phyloP scores from a whole-genome alignment of 2,329 filamentous ascomycete species.

The Aspergillus costaricaensis region DNA sequence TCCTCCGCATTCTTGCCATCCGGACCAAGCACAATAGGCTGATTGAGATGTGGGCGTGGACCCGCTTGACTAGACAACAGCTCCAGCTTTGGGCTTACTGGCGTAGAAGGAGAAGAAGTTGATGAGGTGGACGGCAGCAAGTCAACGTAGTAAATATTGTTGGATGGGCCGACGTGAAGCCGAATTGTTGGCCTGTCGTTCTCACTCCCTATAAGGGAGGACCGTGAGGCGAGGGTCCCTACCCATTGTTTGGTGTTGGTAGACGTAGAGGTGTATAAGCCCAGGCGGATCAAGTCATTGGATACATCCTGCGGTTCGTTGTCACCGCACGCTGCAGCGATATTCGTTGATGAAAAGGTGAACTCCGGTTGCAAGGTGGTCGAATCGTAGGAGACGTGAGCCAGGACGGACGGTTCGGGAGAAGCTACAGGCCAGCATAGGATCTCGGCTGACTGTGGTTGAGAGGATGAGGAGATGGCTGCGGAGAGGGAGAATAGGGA shows the following conservation, averaged over 20 bases:
- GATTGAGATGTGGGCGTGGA: conserved; percentile 42
- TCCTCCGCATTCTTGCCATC: conserved; percentile 43
- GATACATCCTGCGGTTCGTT: conserved; percentile 26
- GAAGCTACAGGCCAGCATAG: conserved; percentile 41
- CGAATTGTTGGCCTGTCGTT: conserved; percentile 36
- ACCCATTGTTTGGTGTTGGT: conserved; percentile 42
- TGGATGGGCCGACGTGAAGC: conserved; percentile 41
- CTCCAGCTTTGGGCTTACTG: conserved; percentile 32
- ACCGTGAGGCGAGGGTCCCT: conserved; percentile 42
- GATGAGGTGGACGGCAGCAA: conserved; percentile 30
- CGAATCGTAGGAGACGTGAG: conserved; percentile 46
- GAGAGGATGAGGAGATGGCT: conserved; percentile 19
- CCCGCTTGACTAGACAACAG: conserved; percentile 36
- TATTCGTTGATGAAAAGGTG: conserved; percentile 41
- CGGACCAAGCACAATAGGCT: conserved; percentile 40
- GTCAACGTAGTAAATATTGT: conserved; percentile 45
- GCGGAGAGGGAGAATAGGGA: conserved; percentile 20
- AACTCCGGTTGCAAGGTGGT: conserved; percentile 38
- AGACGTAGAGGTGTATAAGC: conserved; percentile 47
- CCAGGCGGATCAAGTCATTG: conserved; percentile 56
- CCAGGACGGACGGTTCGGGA: conserved; percentile 39
- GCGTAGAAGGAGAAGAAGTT: conserved; percentile 16
- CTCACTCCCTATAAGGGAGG: conserved; percentile 30
- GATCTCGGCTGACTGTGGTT: conserved; percentile 34
- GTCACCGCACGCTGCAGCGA: conserved; percentile 18